A percentile compares a stretch with the other conserved stretches of the same genome.
Evolutionary conservation across 768 basidiomycete genomes (phyloP).

Genomic region (Calocybe indica): DNA sequence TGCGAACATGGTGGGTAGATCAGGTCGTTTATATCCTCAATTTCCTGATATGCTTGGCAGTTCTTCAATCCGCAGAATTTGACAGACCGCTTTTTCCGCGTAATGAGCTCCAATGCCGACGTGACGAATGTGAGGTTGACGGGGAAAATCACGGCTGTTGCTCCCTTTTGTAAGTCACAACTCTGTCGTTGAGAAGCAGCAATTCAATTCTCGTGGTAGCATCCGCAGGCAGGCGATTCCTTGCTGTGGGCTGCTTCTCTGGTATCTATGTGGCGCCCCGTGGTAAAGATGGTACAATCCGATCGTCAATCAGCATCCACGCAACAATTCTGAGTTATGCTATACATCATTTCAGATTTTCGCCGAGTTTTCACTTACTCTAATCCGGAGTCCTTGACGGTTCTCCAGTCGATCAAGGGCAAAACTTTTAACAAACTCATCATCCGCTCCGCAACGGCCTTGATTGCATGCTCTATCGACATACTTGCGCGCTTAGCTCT

Average conservation of each 20-base stretch:
- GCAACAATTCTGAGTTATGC: neutral
- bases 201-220: conserved; percentile 24
- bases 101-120: conserved; percentile 28
- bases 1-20: conserved; percentile 55
- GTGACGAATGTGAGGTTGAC: conserved; percentile 32
- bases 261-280: conserved; percentile 64
- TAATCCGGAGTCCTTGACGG: conserved; percentile 49
- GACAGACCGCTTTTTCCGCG: conserved; percentile 58
- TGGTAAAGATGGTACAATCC: conserved; percentile 46
- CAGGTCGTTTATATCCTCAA: neutral
- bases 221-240: conserved; percentile 43
- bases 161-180: conserved; percentile 52
- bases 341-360: conserved; percentile 37
- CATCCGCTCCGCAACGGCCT: conserved; percentile 50
- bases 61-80: conserved; percentile 59
- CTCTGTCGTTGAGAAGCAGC: neutral
- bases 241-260: conserved; percentile 60
- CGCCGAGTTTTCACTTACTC: conserved; percentile 46
- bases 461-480: conserved; percentile 68
- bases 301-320: neutral
- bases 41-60: conserved; percentile 27
- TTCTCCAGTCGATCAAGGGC: conserved; percentile 37
- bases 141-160: conserved; percentile 55
- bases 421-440: conserved; percentile 61
- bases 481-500: conserved; percentile 55